Evolutionary conservation across 2,329 filamentous ascomycete species (phyloP), one percentile per base, ranked within the genome.

Genomic region (Fusarium piperis): DNA sequence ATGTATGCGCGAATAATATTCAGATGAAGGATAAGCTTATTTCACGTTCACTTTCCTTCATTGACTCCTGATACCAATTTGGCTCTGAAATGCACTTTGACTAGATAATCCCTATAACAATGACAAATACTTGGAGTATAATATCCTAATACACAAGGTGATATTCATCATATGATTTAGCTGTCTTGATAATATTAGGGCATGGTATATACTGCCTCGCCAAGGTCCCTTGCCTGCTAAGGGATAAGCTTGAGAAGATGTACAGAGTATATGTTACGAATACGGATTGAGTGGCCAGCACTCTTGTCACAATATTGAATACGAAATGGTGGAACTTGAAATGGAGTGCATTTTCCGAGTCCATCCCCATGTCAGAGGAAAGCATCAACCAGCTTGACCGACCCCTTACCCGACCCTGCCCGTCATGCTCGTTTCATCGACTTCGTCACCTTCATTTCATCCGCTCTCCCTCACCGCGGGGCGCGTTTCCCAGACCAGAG

Each of bases 1-100:
- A 66, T 69, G 60, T 68, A 73, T 71, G 36, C 69, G 64, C 59
- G n/a, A n/a, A 62, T 71, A 71, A 71, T 71, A 71, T 36, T 30
- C 53, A 65, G 64, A 62, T 61, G 60, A 72, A 69, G 57, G 60
- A 69, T 62, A 57, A 69, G 65, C 68, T 58, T 46, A 69, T 53
- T 69, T 32, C 38, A 62, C 44, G 58, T 39, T 23, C 23, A 23
- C 5, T 55, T 53, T 18, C 3, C 2, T 16, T 30, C 3, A 9
- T 48, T 48, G 26, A 30, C 15, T 28, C 9, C n/a, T 4, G 9
- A n/a, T n/a, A 12, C 6, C 3, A 9, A n/a, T 8, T 11, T 28
- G 9, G 9, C 6, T 6, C 15, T 11, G 5, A 28, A 23, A 46
- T 26, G 5, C 13, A 16, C 12, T 4, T 9, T 44, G 9, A 12